Conservation (phyloP, 2,329 filamentous ascomycete species). For the Neoarthrinium moseri region DNA sequence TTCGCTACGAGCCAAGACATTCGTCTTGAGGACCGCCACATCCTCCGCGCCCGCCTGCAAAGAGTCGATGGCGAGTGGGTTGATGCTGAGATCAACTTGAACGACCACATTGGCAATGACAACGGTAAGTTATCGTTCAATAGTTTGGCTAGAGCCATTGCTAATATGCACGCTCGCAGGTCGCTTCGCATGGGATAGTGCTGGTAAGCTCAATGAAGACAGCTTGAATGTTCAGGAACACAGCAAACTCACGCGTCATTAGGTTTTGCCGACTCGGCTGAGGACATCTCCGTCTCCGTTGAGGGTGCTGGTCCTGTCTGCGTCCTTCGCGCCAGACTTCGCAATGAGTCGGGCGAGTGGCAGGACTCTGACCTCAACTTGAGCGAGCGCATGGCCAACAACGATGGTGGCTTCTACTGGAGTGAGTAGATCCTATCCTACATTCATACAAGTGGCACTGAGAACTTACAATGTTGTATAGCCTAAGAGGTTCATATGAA, state of each 20-base stretch:
- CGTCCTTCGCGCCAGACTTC: slow-evolving; percentile 50
- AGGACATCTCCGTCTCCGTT: slow-evolving; percentile 44
- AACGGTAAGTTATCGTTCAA: slow-evolving; percentile 35
- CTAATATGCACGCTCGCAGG: slow-evolving; percentile 6
- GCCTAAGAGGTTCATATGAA: too few species aligned
- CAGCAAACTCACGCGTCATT: not conserved
- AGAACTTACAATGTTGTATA: too few species aligned
- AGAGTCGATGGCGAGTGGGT: slow-evolving; percentile 40
- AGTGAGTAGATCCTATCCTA: too few species aligned
- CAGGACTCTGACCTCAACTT: slow-evolving; percentile 51
- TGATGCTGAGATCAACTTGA: slow-evolving; percentile 47
- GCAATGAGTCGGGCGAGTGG: slow-evolving; percentile 39
- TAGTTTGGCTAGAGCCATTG: slow-evolving; percentile 16
- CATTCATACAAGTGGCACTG: too few species aligned
- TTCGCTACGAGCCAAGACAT: slow-evolving; percentile 45
- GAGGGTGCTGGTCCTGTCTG: slow-evolving; percentile 51
- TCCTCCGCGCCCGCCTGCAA: slow-evolving; percentile 42
- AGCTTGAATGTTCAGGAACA: slow-evolving; percentile 5
- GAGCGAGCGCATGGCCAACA: slow-evolving; percentile 52
- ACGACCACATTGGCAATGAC: slow-evolving; percentile 49
- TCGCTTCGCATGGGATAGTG: slow-evolving; percentile 17
- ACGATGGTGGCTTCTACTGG: slow-evolving; percentile 41
- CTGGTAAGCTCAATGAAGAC: slow-evolving; percentile 11
- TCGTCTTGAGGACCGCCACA: slow-evolving; percentile 47
- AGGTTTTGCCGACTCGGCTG: slow-evolving; percentile 45